Evolutionary conservation across 345 rosid species (phyloP), one percentile per base, ranked within the genome.

Genomic region (Aurinia saxatilis): DNA sequence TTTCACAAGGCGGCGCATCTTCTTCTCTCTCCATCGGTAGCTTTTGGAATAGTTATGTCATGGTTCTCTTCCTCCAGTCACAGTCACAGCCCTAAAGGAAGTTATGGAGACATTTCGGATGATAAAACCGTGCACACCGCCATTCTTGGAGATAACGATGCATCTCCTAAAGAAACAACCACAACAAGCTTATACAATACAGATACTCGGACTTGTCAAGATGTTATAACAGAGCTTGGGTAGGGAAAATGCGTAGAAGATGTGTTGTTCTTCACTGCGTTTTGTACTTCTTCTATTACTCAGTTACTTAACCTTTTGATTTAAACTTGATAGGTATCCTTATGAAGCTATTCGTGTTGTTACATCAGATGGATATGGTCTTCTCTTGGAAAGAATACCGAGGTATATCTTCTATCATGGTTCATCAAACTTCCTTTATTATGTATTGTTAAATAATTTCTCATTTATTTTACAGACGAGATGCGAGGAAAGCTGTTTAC

Each of bases 141-240:
- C 34, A 85, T 70, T 40, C 81, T 82, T 38, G 95, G 95, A 66
- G 83, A 81, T 35, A 36, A 47, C 37, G 74, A 79, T 79, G 77
- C 97, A 57, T 55, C 73, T 49, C 76, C 63, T 65, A 75, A 70
- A 19, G 87, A 85, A 73, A 79, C 70, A 55, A 77, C 71, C 41
- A 31, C 73, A 42, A 77, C 10, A 14, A 44, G 84, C 41, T 78
- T 81, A 62, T 73, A 78, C 46, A 82, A 93, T 55, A 85, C 96
- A 41, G 97, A 93, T 70, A 87, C 88, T 42, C 79, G 99, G 47
- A 90, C 99, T 49, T 87, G 96, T 75, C 84, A 78, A 78, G 99
- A 93, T 82, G 87, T 93, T 33, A 93, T 93, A 72, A 87, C 96
- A 21, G 99, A 87, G 76, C 90, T 85, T 14, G 97, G 99, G 97